Evolutionary conservation across 495 filamentous ascomycete species (phyloP).

Genomic region (Diplogelasinospora grovesii): DNA sequence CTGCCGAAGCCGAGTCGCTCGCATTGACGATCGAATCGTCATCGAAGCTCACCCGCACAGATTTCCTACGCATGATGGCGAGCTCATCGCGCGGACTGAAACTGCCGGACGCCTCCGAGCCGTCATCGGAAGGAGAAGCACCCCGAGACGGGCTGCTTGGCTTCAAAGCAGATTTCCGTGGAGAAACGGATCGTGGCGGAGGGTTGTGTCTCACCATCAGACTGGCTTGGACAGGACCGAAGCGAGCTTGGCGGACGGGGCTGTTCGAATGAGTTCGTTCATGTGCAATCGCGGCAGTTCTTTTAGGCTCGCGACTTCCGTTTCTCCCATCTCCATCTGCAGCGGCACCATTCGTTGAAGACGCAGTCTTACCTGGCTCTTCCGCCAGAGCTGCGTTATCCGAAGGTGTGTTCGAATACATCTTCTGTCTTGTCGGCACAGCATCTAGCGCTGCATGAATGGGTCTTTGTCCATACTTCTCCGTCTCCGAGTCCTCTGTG

Average conservation of each 20-base stretch:
- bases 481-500: constrained; percentile 16
- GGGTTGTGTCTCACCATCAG: constrained; percentile 64
- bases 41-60: constrained; percentile 79
- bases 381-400: too few species aligned
- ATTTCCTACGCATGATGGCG: constrained; percentile 53
- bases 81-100: constrained; percentile 46
- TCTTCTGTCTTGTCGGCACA: constrained; percentile 24
- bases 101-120: constrained; percentile 30
- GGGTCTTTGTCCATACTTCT: constrained; percentile 10
- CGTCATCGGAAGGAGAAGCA: constrained; percentile 35
- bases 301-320: too few species aligned
- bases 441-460: constrained; percentile 25
- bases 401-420: too few species aligned
- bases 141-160: constrained; percentile 47
- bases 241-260: constrained; percentile 60
- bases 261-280: constrained; percentile 29
- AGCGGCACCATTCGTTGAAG: too few species aligned
- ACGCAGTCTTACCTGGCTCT: too few species aligned
- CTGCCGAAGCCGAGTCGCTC: constrained; percentile 50
- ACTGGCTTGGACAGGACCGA: constrained; percentile 49
- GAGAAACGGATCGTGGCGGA: constrained; percentile 72
- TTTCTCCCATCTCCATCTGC: too few species aligned
- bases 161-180: constrained; percentile 82
- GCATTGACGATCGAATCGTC: constrained; percentile 54
- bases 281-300: constrained; percentile 2